Base-by-base conservation (phyloP, 1,139 yeast genomes). In the Sugiyamaella xylanicola region DNA sequence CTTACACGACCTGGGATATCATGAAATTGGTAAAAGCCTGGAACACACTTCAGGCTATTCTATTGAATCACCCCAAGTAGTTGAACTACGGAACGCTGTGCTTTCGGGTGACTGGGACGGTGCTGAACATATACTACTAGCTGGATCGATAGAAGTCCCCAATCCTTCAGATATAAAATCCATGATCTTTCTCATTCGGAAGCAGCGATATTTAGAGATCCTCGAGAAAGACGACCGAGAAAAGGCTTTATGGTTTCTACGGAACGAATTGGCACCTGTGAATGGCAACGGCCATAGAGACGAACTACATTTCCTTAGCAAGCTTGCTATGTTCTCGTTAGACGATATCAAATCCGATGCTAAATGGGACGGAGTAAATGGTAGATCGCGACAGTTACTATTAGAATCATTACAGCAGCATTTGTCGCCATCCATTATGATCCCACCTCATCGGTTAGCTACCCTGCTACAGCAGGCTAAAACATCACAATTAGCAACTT, bases 361-460 rank as follows among this genome's bases (percentile, higher is more conserved):
- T n/a, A 51, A 64, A 27, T 78, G 79, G 82, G 68, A 70, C 36
- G 80, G 75, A 32, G 72, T 68, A 1, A 59, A 62, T 2, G 72
- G 70, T 13, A 59, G 61, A 27, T 75, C 85, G 4, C 71, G 87
- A 49, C 65, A 65, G n/a, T 51, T 63, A 5, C 64, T 83, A 29
- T 67, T 81, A n/a, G 68, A 72, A 17, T 72, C 75, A 40, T 72
- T 84, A 2, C 75, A 81, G 45, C 67, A 70, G 43, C 73, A 71
- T 61, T 74, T 84, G 35, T 77, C 84, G 11, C 80, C 86, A 0
- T 74, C 77, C 51, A 78, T 79, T 51, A 72, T 82, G 69, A 74
- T 83, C 2, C 85, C 86, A 0, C 76, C 79, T 39, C 77, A 77
- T 46, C 70, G 88, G 27, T 68, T 84, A 3, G 74, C 78, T 19